Evolutionary conservation across 768 basidiomycete genomes (phyloP), one percentile per base, ranked within the genome.

Genomic region (Lentinus brumalis): DNA sequence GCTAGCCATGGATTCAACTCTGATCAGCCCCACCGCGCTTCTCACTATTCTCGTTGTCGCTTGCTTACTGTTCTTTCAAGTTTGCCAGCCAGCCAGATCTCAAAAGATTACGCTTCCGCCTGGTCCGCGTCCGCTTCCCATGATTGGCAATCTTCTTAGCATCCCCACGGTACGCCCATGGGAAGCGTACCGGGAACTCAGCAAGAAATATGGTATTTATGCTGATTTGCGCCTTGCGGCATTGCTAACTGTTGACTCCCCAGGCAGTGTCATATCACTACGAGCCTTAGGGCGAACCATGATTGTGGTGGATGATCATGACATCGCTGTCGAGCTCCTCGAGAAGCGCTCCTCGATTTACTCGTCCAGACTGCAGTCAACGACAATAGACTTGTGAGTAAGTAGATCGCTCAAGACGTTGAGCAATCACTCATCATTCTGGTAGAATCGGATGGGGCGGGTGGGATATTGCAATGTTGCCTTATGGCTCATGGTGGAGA

Each of bases 301-400:
- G 16, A 51, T 69, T 32, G 44, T 71, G n/a, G 35, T 73, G 12
- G 64, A 61, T 41, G 58, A 65, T 15, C 44, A 35, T 4, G 29
- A 53, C 29, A 62, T 62, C 5, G 64, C 66, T 12, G 21, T 32
- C 15, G 70, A 72, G 21, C 62, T 73, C 14, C 56, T 73, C 8
- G 69, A 72, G 21, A 72, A 67, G 46, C 62, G 69, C 12, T 66
- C 66, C 35, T 56, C 62, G 2, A 66, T 65, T 1, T 68, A 69
- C 51, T 71, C 70, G 0, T 75, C 74, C 63, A 67, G 80, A 1
- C 67, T 69, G 31, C n/a, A 54, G 6, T 31, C 39, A 7, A 32
- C n/a, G 10, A 51, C 47, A 1, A 15, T 21, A 5, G 21, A 51
- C 1, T 15, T 55, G 60, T 61, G 26, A 18, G 39, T 18, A 21